A percentile compares a stretch with the other conserved stretches of the same genome.
Conservation (phyloP, 768 basidiomycete genomes). For the Ramaria sp. region DNA sequence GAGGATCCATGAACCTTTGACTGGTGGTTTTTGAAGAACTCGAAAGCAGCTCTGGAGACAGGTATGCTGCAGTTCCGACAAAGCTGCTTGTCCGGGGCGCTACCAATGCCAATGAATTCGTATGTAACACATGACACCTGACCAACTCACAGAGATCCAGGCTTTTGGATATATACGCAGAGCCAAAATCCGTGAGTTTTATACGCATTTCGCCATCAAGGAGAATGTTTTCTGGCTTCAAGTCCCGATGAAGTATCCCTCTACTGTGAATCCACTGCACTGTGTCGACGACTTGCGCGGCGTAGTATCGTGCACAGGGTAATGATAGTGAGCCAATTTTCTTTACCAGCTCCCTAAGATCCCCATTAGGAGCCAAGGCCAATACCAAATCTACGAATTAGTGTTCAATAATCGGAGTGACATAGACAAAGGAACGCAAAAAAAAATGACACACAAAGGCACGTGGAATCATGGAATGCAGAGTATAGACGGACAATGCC, state of each 20-base stretch:
- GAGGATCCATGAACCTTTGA: constrained; percentile 20
- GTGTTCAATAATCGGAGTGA: background rate
- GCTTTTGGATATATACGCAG: constrained; percentile 19
- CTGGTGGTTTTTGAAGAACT: constrained; percentile 24
- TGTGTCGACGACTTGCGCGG: constrained; percentile 33
- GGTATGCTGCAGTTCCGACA: constrained; percentile 40
- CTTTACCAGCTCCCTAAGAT: constrained; percentile 8
- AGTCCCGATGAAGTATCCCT: constrained; percentile 33
- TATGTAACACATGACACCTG: constrained; percentile 1
- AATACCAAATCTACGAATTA: constrained; percentile 5
- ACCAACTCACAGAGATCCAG: background rate
- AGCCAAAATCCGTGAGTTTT: constrained; percentile 41
- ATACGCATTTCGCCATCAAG: constrained; percentile 34
- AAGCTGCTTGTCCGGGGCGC: constrained; percentile 25
- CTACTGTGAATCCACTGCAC: constrained; percentile 35
- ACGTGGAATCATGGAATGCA: constrained; percentile 27
- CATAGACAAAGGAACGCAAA: too few species aligned
- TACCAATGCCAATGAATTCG: background rate
- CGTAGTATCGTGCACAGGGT: constrained; percentile 30
- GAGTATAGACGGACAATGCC: constrained; percentile 26
- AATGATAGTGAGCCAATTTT: constrained; percentile 32
- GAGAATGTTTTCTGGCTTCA: constrained; percentile 27
- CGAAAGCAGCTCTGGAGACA: constrained; percentile 34
- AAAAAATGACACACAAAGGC: constrained; percentile 20
- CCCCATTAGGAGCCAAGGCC: constrained; percentile 11